Evolutionary conservation across 176 grass and related monocot species (phyloP).

Genomic region (Musa itinerans): DNA sequence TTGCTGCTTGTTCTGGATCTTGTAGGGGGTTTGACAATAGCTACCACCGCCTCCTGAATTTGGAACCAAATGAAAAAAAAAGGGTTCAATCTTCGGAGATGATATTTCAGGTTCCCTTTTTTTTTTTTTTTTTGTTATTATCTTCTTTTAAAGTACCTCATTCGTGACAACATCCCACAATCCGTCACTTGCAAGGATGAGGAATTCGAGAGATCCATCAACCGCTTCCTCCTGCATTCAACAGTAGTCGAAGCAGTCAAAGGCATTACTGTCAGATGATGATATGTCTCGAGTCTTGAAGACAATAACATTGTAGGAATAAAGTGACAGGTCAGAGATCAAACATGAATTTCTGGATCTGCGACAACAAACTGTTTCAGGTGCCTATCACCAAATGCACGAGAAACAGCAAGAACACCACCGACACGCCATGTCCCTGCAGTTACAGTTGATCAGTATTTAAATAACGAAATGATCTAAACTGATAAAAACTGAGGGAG

Average conservation of each 20-base stretch:
- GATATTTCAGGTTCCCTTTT: background rate
- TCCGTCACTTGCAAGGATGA: conserved; percentile 20
- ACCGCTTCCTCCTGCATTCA: conserved; percentile 11
- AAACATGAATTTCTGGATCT: conserved; percentile 81
- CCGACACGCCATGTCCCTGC: conserved; percentile 90
- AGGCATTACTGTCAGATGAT: background rate
- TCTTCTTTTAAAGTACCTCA: background rate
- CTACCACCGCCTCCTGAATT: conserved; percentile 62
- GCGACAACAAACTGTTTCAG: conserved; percentile 87
- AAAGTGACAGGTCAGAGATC: background rate
- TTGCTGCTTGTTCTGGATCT: conserved; percentile 64
- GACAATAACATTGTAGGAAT: background rate
- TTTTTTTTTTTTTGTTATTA: background rate
- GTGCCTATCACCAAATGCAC: conserved; percentile 81
- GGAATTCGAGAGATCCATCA: conserved; percentile 18
- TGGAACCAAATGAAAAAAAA: background rate
- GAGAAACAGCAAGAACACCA: conserved; percentile 82
- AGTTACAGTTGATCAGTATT: background rate
- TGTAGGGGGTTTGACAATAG: conserved; percentile 54
- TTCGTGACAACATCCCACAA: conserved; percentile 17
- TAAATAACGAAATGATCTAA: background rate
- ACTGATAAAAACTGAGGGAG: background rate
- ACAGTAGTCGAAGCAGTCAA: background rate
- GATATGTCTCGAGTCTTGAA: no score
- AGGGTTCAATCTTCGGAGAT: background rate